Evolutionary conservation across 805 yeast species (phyloP).

Genomic region (Yamadazyma kitorensis): DNA sequence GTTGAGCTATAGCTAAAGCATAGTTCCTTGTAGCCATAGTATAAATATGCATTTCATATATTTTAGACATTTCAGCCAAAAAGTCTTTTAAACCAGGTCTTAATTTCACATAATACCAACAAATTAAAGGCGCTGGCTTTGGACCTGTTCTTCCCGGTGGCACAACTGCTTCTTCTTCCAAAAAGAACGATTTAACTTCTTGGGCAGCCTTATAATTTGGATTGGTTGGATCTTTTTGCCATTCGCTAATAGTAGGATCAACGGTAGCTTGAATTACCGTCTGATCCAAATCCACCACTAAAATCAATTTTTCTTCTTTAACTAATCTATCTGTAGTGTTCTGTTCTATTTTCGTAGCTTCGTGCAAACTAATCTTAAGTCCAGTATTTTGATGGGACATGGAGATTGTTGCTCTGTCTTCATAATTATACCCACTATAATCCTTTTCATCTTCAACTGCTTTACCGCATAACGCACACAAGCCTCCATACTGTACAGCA

Average conservation of each 20-base stretch:
- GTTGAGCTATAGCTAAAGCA: conserved; percentile 83
- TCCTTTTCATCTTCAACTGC: conserved; percentile 68
- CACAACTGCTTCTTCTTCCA: conserved; percentile 69
- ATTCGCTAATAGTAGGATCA: conserved; percentile 94
- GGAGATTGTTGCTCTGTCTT: conserved; percentile 76
- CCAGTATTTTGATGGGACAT: conserved; percentile 90
- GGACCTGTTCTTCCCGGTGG: conserved; percentile 61
- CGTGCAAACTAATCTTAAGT: conserved; percentile 76
- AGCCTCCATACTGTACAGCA: conserved; percentile 89
- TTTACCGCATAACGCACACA: conserved; percentile 90
- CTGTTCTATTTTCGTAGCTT: conserved; percentile 82
- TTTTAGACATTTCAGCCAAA: conserved; percentile 56
- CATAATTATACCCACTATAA: conserved; percentile 64
- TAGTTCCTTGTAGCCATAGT: conserved; percentile 98
- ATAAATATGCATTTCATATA: conserved; percentile 89
- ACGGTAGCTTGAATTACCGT: conserved; percentile 97
- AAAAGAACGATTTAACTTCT: conserved; percentile 73
- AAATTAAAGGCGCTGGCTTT: conserved; percentile 52
- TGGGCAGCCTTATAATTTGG: conserved; percentile 83
- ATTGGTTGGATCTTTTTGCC: conserved; percentile 84
- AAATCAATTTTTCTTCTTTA: conserved; percentile 64
- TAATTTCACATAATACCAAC: conserved; percentile 90
- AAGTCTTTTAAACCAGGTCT: conserved; percentile 85
- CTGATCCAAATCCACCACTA: conserved; percentile 96
- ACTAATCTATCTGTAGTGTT: conserved; percentile 59